Evolutionary conservation across 2,329 filamentous ascomycete species (phyloP), one percentile per base, ranked within the genome.

Genomic region (Penicillium rolfsii): DNA sequence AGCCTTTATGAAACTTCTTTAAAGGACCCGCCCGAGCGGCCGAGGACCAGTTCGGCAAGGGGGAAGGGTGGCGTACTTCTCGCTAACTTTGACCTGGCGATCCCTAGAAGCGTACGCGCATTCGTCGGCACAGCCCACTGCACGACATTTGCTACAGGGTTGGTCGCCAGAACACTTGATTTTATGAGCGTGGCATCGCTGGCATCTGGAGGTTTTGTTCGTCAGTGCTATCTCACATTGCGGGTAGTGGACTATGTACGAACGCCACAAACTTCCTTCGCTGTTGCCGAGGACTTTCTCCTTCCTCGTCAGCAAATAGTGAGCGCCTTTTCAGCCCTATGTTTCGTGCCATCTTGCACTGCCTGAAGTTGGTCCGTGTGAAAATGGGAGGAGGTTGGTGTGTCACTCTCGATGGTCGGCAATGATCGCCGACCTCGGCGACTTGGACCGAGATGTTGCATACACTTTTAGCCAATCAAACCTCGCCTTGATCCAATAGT

Each of bases 121-220:
- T 55, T 77, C 73, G 43, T 72, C 71, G 0, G 73, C 71, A 57
- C 73, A 73, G 4, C 76, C 76, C 0, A 78, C 75, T 6, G 71
- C 64, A 41, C 69, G 68, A 57, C 80, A 82, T 41, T 79, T 76
- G 36, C 66, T 70, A 58, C 80, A 82, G 1, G 80, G 80, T 26
- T 74, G 72, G 3, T 76, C 74, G 0, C 80, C 80, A 0, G 80
- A 81, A 58, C 80, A 82, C 63, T 80, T 81, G 28, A 81, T 80
- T 61, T 82, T 82, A 33, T 81, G 79, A 0, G 72, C 63, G 67
- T 82, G 80, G 53, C 80, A 82, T 62, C 79, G 69, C 62, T 78
- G 75, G 50, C 79, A 81, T 4, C 74, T 74, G 59, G 46, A 62
- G 55, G 1, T n/a, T 41, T 43, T 30, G 14, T 54, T 4, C 35